phyloP scores from a whole-genome alignment of 768 basidiomycete genomes.

The Phaeotremella fagi region DNA sequence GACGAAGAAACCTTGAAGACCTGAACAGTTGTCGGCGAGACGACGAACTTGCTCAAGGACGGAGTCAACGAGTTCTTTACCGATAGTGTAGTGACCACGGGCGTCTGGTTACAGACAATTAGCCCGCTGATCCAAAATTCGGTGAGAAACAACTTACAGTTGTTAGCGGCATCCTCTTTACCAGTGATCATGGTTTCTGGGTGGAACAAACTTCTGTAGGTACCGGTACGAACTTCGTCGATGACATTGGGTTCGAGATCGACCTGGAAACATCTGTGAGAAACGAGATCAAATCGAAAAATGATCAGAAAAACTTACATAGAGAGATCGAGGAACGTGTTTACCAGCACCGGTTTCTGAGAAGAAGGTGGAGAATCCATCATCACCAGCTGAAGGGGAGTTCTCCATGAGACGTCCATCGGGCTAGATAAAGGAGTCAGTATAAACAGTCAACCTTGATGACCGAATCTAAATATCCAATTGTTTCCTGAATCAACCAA shows the following conservation, averaged over 20 bases:
- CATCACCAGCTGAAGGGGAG: constrained; percentile 68
- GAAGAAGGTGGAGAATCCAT: constrained; percentile 99
- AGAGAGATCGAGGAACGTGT: constrained; percentile 94
- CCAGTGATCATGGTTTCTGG: constrained; percentile 95
- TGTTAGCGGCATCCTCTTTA: constrained; percentile 99
- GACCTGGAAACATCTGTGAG: constrained; percentile 29
- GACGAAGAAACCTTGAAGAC: constrained; percentile 98
- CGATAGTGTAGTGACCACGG: constrained; percentile 97
- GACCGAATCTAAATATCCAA: not conserved
- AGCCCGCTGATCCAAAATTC: not conserved
- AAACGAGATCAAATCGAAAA: not conserved
- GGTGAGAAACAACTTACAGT: constrained; percentile 58
- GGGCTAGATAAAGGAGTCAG: constrained; percentile 56
- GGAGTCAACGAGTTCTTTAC: constrained; percentile 94
- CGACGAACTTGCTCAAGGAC: constrained; percentile 97
- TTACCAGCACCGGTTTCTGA: constrained; percentile 96
- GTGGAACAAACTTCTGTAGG: constrained; percentile 96
- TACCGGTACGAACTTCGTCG: constrained; percentile 92
- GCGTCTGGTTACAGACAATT: constrained; percentile 61
- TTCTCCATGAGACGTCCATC: constrained; percentile 84
- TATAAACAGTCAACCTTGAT: too few relatives aligned
- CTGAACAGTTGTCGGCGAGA: constrained; percentile 94
- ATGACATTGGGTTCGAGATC: constrained; percentile 85
- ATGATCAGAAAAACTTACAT: constrained; percentile 57
- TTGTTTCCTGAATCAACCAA: not conserved